Evolutionary conservation across 1,139 yeast species (phyloP).

Genomic region (Candida albicans): DNA sequence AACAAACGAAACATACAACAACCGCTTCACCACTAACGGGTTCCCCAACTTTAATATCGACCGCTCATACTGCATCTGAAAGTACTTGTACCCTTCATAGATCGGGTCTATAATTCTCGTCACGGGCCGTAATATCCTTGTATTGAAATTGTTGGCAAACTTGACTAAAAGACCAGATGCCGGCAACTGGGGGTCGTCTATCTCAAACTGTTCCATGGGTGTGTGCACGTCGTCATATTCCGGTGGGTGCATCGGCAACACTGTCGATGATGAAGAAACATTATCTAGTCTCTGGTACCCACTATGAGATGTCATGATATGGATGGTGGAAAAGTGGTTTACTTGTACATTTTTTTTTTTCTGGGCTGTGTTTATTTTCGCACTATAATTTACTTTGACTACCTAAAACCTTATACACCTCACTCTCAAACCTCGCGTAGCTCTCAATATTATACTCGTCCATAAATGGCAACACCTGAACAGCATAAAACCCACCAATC

Average conservation of each 20-base stretch:
- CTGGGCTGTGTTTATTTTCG: background rate
- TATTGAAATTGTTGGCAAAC: conserved; percentile 40
- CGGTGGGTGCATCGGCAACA: conserved; percentile 27
- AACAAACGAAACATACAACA: conserved; percentile 67
- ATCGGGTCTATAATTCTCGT: conserved; percentile 65
- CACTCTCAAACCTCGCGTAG: conserved; percentile 19
- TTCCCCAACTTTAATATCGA: conserved; percentile 70
- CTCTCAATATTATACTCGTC: conserved; percentile 18
- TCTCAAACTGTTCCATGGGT: conserved; percentile 42
- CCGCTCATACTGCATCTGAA: conserved; percentile 52
- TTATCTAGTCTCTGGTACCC: conserved; percentile 6
- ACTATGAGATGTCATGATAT: conserved; percentile 1
- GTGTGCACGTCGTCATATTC: conserved; percentile 25
- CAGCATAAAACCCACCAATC: conserved; percentile 45
- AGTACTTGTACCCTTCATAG: conserved; percentile 53
- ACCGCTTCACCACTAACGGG: conserved; percentile 78
- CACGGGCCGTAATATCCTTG: conserved; percentile 52
- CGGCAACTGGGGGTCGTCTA: conserved; percentile 30
- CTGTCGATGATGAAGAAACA: conserved; percentile 16
- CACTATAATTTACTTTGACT: conserved; percentile 4
- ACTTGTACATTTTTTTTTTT: too few relatives aligned
- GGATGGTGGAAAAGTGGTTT: background rate
- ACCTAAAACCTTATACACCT: conserved; percentile 17
- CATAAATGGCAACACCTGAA: conserved; percentile 37
- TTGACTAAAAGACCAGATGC: conserved; percentile 23